Percentiles rank a stretch among this genome's conserved stretches.
These are phyloP conservation scores for Persicaria maculosa DNA, from an alignment of 148 eudicot genomes.

Conservation along the genomic window DNA sequence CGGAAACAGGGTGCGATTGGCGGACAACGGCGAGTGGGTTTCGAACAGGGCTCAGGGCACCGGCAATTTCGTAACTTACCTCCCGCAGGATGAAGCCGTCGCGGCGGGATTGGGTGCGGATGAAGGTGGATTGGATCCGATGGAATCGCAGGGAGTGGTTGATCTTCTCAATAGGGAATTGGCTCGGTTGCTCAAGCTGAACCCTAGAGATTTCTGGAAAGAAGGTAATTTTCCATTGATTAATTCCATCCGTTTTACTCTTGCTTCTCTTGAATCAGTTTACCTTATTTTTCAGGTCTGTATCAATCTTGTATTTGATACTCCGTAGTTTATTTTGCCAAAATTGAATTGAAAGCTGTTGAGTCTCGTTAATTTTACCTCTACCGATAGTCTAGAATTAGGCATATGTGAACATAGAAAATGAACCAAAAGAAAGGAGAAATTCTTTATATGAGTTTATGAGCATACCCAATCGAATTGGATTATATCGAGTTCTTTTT, in stretches of 20 bases:
- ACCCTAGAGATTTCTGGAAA: conserved; percentile 71
- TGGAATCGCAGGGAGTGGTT: conserved; percentile 78
- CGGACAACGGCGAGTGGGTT: conserved; percentile 30
- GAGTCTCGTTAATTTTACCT: neutral
- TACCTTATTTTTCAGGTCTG: neutral
- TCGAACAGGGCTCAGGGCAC: conserved; percentile 16
- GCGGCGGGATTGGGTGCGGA: conserved; percentile 69
- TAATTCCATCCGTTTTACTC: neutral
- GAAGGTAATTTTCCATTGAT: conserved; percentile 36
- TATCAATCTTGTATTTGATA: neutral
- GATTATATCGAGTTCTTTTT: neutral
- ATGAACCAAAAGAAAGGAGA: neutral
- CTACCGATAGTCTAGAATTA: neutral
- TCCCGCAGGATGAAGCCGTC: conserved; percentile 95
- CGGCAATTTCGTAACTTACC: conserved; percentile 66
- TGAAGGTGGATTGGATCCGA: conserved; percentile 76
- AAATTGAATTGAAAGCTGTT: neutral
- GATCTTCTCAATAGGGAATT: conserved; percentile 71
- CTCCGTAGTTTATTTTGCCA: neutral
- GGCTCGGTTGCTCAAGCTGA: conserved; percentile 59
- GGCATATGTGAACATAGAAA: neutral
- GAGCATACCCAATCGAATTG: neutral
- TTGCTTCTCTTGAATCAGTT: neutral
- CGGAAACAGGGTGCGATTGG: conserved; percentile 24
- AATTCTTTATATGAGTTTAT: neutral